Evolutionary conservation across 371 early-diverging fungal genomes (phyloP).

Genomic region (Zopfochytrium polystomum): DNA sequence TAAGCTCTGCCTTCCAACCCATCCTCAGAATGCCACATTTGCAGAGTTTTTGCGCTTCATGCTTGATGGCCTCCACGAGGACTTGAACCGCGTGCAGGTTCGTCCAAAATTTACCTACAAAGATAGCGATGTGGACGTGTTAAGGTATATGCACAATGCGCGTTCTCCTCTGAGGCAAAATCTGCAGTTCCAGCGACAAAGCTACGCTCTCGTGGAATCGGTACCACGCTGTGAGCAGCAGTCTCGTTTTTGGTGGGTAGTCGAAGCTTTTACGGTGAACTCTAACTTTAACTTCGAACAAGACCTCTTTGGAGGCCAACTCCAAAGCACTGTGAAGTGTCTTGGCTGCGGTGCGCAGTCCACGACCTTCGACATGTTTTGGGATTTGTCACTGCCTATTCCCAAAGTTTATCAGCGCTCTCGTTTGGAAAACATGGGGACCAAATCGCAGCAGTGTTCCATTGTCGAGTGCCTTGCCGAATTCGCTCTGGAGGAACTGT

Average conservation of each 20-base stretch:
- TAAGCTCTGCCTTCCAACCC: slow-evolving; percentile 4
- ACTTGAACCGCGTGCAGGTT: slow-evolving; percentile 40
- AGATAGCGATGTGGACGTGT: slow-evolving; percentile 14
- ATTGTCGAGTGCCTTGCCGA: slow-evolving; percentile 37
- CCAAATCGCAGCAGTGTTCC: slow-evolving; percentile 11
- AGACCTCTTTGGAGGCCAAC: slow-evolving; percentile 54
- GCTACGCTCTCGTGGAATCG: slow-evolving; percentile 37
- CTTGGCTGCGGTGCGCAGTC: slow-evolving; percentile 38
- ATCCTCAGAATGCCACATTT: slow-evolving; percentile 10
- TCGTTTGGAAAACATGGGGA: not conserved
- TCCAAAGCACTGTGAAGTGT: slow-evolving; percentile 50
- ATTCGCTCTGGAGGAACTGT: slow-evolving; percentile 35
- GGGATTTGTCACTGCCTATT: slow-evolving; percentile 54
- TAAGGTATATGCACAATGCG: no score
- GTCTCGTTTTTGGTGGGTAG: slow-evolving; percentile 32
- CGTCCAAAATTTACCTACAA: slow-evolving; percentile 35
- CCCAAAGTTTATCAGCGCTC: slow-evolving; percentile 10
- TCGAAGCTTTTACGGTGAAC: not conserved
- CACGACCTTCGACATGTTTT: slow-evolving; percentile 52
- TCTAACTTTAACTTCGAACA: slow-evolving; percentile 25
- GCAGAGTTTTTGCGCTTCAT: slow-evolving; percentile 54
- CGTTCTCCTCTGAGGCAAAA: not conserved
- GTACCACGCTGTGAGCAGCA: slow-evolving; percentile 29
- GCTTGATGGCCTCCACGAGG: slow-evolving; percentile 56
- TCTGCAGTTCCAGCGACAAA: slow-evolving; percentile 32